phyloP scores from a whole-genome alignment of 345 rosid genomes.

The Rhodomyrtus tomentosa region DNA sequence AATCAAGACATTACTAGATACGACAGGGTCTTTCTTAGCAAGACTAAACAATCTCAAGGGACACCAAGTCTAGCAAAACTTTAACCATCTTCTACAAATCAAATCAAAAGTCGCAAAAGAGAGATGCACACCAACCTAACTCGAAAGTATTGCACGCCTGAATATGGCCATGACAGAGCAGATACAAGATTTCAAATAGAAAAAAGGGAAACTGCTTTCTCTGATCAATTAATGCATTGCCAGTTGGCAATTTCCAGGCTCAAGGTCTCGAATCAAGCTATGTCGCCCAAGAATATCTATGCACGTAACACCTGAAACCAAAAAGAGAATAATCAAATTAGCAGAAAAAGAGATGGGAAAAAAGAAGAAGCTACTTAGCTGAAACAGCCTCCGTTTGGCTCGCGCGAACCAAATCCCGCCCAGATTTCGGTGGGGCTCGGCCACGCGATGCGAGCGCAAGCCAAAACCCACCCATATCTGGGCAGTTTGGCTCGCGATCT shows the following conservation, averaged over 20 bases:
- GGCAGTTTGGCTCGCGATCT: no score
- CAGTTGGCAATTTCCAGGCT: not conserved
- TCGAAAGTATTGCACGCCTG: not conserved
- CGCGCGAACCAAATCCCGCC: no score
- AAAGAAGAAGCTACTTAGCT: not conserved
- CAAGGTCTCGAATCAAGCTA: conserved; percentile 21
- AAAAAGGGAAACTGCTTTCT: no score
- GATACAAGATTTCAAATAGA: not conserved
- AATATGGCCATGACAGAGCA: not conserved
- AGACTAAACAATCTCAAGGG: not conserved
- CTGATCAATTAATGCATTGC: not conserved
- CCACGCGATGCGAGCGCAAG: no score
- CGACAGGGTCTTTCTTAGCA: not conserved
- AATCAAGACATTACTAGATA: not conserved
- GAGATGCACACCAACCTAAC: not conserved
- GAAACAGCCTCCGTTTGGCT: no score
- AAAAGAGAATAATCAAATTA: not conserved
- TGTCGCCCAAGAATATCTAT: conserved; percentile 12
- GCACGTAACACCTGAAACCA: conserved; percentile 27
- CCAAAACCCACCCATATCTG: no score
- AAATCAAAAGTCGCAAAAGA: not conserved
- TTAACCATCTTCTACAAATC: not conserved
- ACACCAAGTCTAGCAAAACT: not conserved
- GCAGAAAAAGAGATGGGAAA: not conserved
- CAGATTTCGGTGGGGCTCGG: no score